A percentile compares a stretch with the other conserved stretches of the same genome.
These are phyloP conservation scores for Smittium mucronatum DNA, from an alignment of 371 early-diverging fungal species.

Conservation along the genomic window DNA sequence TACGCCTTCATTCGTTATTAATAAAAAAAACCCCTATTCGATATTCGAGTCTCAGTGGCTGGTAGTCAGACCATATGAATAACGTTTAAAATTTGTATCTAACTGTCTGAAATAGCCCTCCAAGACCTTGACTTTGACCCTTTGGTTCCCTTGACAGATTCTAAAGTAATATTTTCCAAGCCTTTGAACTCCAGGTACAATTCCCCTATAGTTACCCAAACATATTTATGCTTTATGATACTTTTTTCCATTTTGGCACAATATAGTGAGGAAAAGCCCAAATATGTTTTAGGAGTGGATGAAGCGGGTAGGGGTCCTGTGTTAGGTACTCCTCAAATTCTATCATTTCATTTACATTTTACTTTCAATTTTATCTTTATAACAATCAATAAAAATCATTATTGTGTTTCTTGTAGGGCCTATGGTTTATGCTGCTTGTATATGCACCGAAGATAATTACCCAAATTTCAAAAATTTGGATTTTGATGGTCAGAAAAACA, in stretches of 20 bases:
- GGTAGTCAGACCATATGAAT: no score
- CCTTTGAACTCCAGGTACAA: background rate
- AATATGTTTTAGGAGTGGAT: constrained; percentile 85
- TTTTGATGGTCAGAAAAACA: constrained; percentile 53
- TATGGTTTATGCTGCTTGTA: constrained; percentile 90
- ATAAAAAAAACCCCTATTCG: no score
- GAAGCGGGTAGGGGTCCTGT: constrained; percentile 99
- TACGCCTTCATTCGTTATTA: no score
- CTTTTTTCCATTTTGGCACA: no score
- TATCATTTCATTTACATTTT: constrained; percentile 10
- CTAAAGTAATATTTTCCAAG: constrained; percentile 3
- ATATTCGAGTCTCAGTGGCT: no score
- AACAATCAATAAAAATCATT: no score
- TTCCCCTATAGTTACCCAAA: background rate
- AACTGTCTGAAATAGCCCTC: no score
- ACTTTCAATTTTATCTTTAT: no score
- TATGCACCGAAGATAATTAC: constrained; percentile 48
- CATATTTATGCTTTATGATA: no score
- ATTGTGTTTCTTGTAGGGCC: constrained; percentile 52
- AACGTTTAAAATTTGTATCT: no score
- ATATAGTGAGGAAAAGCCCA: background rate
- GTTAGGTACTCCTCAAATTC: constrained; percentile 45
- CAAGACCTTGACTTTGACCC: constrained; percentile 1
- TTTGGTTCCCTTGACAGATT: background rate
- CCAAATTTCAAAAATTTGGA: constrained; percentile 51